Base-by-base conservation (phyloP, 768 basidiomycete species). In the Inosperma sp. region DNA sequence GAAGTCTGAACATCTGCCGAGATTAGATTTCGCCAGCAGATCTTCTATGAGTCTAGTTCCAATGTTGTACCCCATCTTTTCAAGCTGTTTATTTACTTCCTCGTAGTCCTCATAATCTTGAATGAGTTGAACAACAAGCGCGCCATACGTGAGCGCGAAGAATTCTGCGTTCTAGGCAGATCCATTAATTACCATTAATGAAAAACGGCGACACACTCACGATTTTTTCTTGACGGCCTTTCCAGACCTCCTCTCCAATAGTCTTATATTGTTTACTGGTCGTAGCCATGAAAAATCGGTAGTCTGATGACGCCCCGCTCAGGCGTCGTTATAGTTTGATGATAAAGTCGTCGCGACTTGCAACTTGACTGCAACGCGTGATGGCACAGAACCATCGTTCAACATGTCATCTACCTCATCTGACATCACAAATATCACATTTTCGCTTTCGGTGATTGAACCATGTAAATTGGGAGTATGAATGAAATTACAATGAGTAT, bases 41-140 rank as follows among this genome's bases (percentile, higher is more conserved):
- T 99, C 96, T 64, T 99, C 96, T 51, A 99, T 96, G 48, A 99
- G 72, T 31, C 96, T 78, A 19, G 86, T 95, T 22, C 96, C 96
- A 52, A 99, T 98, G 65, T 94, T 96, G 69, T 96, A 97, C 3
- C 96, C 96, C 95, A 97, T 98, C 73, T 93, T 95, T 61, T 99
- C 95, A 3, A 99, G 84, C 66, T 99, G 94, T 67, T 91, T 94
- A 68, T 92, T 92, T 55, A 92, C 89, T 65, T 95, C 92, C 12
- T 78, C 79, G 64, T 96, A 98, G 73, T 99, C 94, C 63, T 99
- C 96, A 62, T 97, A 98, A 68, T 99, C 96, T 64, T 98, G 96
- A 55, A 98, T 93, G 54, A 99, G 80, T 71, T 99, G 96, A 27
- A 98, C 93, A 41, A 99, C 96, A 44, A 98, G 82, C 19, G 94